Evolutionary conservation across 1,284 basidiomycete genomes (phyloP), one percentile per base, ranked within the genome.

Genomic region (Ceratorhiza oryzae-sativae): DNA sequence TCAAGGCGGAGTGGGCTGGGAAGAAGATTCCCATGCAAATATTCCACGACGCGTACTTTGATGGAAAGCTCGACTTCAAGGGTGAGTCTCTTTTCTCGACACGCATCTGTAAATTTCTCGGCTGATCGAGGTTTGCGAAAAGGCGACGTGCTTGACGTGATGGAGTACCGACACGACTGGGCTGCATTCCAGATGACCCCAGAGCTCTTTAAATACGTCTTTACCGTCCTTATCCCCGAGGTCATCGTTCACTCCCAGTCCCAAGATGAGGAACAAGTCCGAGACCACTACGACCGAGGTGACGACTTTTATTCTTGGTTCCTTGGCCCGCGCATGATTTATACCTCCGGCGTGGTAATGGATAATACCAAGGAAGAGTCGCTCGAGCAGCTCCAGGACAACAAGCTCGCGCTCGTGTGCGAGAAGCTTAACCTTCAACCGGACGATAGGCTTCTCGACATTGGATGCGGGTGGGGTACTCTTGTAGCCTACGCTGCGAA

Each of bases 21-120:
- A 90, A 91, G 80, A 98, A 98, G 83, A 98, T 99, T 75, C 96
- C 96, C 60, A 97, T 98, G 90, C 95, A 99, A 83, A 83, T 93
- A 76, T 97, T 98, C 86, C 92, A 99, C 80, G 97, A 99, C 83
- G 93, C 94, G 75, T 99, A 93, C 84, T 98, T 99, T 82, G 95
- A 97, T 74, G 91, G 91, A 75, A 98, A 98, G 84, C 89, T 97
- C 75, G 95, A 98, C 75, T 92, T 98, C 80, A 98, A 98, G 74
- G 95, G 95, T 90, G 63, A 46, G 72, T 65, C 30, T 56, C 36
- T 27, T 6, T 39, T 39, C 10, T 39, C 53, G 20, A 23, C 25
- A 63, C 39, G 18, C 71, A 41, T n/a, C n/a, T 36, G 42, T 39
- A 36, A 20, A n/a, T 55, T 61, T 41, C 49, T 73, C 15, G 15